phyloP scores from a whole-genome alignment of 495 filamentous ascomycete species.

The Apiosordaria backusii region DNA sequence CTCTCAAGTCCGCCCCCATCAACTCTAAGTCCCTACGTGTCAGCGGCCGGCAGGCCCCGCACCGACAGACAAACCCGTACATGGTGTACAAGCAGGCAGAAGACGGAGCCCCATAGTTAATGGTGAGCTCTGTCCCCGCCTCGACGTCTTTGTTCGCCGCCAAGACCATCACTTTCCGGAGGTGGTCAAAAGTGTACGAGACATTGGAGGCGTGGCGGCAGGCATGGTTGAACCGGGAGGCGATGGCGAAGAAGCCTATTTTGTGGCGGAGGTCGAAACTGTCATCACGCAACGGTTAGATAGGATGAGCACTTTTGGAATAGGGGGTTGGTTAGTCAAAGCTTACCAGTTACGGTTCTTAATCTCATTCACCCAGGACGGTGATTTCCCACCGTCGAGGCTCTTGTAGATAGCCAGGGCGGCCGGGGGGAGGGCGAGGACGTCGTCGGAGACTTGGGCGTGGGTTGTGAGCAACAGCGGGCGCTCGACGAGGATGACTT shows the following conservation, averaged over 20 bases:
- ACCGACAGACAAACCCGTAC: constrained; percentile 30
- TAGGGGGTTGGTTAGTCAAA: too few species aligned
- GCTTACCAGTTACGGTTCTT: not conserved
- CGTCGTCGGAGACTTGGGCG: not conserved
- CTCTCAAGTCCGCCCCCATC: not conserved
- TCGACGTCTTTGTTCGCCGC: not conserved
- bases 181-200: not conserved
- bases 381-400: not conserved
- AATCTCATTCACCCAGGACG: not conserved
- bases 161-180: not conserved
- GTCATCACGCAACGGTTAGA: too few species aligned
- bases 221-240: constrained; percentile 1
- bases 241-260: not conserved
- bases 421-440: not conserved
- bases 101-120: constrained; percentile 24
- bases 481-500: not conserved
- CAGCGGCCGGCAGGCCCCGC: constrained; percentile 23
- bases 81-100: constrained; percentile 18
- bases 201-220: not conserved
- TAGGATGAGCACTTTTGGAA: too few species aligned
- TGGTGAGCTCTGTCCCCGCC: constrained; percentile 25
- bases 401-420: not conserved
- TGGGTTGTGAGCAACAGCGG: not conserved
- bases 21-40: constrained; percentile 8
- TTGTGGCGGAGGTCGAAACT: not conserved